Evolutionary conservation across 495 filamentous ascomycete genomes (phyloP).

Genomic region (Durotheca rogersii): DNA sequence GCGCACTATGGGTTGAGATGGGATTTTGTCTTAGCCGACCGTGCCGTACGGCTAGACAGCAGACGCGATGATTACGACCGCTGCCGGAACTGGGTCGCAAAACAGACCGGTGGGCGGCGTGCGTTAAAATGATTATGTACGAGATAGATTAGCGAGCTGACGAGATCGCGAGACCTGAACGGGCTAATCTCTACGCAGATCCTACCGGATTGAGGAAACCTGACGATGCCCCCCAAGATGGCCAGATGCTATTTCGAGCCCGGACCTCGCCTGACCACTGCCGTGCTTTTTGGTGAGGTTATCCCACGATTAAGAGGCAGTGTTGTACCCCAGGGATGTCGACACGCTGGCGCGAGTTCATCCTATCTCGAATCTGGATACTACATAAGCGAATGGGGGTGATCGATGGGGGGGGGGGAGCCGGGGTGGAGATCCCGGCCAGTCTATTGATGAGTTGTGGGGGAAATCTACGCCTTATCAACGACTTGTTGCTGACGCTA

Average conservation of each 20-base stretch:
- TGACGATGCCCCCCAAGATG: conserved; percentile 13
- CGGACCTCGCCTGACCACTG: conserved; percentile 20
- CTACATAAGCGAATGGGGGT: conserved; percentile 23
- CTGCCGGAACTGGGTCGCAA: conserved; percentile 5
- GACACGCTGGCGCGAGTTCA: conserved; percentile 15
- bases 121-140: conserved; percentile 13
- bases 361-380: conserved; percentile 29
- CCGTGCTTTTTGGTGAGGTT: conserved; percentile 4
- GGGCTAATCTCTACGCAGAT: conserved; percentile 13
- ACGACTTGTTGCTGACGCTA: conserved; percentile 19
- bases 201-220: conserved; percentile 7
- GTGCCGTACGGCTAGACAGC: background rate
- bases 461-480: conserved; percentile 29
- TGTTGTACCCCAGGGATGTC: conserved; percentile 10
- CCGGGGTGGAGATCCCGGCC: conserved; percentile 25
- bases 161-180: conserved; percentile 18
- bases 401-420: conserved; percentile 14
- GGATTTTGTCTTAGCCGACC: conserved; percentile 7
- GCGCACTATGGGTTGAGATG: conserved; percentile 1
- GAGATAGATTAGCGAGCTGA: conserved; percentile 30
- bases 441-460: conserved; percentile 25
- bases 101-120: conserved; percentile 1
- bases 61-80: background rate
- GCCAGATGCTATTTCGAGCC: conserved; percentile 23
- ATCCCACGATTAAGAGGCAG: conserved; percentile 8